Evolutionary conservation across 805 yeast species (phyloP).

Genomic region (Suhomyces prunicola): DNA sequence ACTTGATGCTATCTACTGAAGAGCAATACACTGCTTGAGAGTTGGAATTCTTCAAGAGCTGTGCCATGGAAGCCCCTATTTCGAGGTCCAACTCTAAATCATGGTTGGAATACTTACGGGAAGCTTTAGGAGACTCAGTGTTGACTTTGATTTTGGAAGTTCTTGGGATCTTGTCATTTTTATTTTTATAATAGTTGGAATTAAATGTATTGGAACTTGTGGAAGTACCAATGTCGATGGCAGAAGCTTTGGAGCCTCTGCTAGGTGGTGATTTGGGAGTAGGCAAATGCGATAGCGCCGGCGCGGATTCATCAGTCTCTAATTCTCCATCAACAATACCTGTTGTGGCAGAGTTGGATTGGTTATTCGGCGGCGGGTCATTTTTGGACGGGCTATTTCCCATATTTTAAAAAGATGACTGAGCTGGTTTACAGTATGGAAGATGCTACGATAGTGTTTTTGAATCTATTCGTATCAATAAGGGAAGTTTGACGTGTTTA

Average conservation of each 20-base stretch:
- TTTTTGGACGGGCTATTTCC: constrained; percentile 65
- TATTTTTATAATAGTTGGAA: constrained; percentile 7
- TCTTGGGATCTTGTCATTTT: neutral
- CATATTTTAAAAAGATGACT: constrained; percentile 31
- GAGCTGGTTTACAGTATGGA: neutral
- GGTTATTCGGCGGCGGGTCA: constrained; percentile 45
- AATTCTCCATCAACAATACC: constrained; percentile 35
- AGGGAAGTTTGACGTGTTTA: neutral
- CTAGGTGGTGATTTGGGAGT: constrained; percentile 2
- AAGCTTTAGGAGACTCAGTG: constrained; percentile 3
- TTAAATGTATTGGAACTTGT: constrained; percentile 5
- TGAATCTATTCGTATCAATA: neutral
- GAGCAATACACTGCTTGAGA: constrained; percentile 26
- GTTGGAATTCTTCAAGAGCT: constrained; percentile 19
- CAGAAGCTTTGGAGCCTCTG: constrained; percentile 10
- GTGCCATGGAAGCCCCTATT: constrained; percentile 47
- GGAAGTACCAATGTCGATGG: constrained; percentile 9
- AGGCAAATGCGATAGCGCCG: constrained; percentile 37
- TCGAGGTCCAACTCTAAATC: constrained; percentile 35
- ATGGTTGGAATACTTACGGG: constrained; percentile 4
- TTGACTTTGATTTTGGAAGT: constrained; percentile 3
- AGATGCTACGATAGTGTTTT: neutral
- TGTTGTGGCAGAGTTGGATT: constrained; percentile 21
- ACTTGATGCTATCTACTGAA: constrained; percentile 42
- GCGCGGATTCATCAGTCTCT: constrained; percentile 41